Conservation (phyloP, 1,139 yeast genomes). For the Lodderomyces orthopsilosis region DNA sequence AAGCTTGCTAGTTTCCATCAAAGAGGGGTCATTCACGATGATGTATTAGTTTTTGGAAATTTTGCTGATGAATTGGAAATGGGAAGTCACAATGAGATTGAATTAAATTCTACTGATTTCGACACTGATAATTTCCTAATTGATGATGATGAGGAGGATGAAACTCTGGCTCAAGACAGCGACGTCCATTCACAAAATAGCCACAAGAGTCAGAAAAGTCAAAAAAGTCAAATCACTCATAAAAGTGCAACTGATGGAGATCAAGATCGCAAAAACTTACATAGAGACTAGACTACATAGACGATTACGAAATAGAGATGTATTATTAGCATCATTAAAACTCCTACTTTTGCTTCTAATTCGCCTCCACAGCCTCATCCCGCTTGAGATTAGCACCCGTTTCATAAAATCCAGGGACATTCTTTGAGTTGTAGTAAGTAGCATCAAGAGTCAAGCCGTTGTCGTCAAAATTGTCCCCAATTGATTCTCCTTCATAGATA, state of each 20-base stretch:
- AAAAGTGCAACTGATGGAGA: no score
- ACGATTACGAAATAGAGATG: neutral
- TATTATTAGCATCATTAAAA: no score
- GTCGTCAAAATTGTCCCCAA: conserved; percentile 46
- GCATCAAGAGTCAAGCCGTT: conserved; percentile 13
- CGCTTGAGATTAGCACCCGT: conserved; percentile 8
- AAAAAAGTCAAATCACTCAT: neutral
- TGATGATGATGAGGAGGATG: conserved; percentile 24
- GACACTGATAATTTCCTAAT: conserved; percentile 41
- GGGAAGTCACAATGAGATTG: conserved; percentile 25
- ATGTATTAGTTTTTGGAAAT: conserved; percentile 40
- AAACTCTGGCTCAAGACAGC: neutral
- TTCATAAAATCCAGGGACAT: conserved; percentile 12
- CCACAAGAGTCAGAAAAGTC: neutral
- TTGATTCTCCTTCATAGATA: conserved; percentile 36
- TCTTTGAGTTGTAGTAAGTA: conserved; percentile 9
- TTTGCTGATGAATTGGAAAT: conserved; percentile 35
- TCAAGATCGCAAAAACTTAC: neutral
- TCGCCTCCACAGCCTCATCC: no score
- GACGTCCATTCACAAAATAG: neutral
- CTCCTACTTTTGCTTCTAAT: no score
- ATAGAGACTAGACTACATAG: neutral
- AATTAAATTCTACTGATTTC: conserved; percentile 32
- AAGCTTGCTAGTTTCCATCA: conserved; percentile 35
- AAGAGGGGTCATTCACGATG: conserved; percentile 20